These are phyloP conservation scores for Sisymbrium altissimum DNA, from an alignment of 345 rosid species.

Conservation along the genomic window DNA sequence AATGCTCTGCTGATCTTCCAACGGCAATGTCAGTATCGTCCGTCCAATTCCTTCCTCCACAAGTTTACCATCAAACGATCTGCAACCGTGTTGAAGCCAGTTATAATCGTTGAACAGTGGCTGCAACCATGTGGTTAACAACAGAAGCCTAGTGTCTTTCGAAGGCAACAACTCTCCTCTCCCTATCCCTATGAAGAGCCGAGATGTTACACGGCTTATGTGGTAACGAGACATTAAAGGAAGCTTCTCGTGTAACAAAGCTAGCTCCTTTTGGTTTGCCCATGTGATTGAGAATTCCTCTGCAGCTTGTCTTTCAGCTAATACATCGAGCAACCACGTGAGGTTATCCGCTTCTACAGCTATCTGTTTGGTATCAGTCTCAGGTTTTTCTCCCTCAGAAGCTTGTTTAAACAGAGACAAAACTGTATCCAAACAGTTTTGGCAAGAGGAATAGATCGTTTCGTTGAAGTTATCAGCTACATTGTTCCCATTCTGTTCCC, in stretches of 20 bases:
- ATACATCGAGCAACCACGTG: constrained; percentile 87
- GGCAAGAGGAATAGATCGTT: constrained; percentile 62
- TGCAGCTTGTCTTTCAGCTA: constrained; percentile 73
- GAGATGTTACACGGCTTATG: constrained; percentile 77
- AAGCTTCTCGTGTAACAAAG: constrained; percentile 61
- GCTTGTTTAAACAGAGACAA: constrained; percentile 58
- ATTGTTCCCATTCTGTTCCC: constrained; percentile 58
- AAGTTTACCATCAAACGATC: constrained; percentile 80
- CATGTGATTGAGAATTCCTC: constrained; percentile 77
- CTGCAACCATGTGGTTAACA: constrained; percentile 85
- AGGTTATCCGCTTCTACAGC: constrained; percentile 82
- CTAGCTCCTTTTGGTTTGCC: constrained; percentile 78
- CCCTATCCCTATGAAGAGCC: constrained; percentile 86
- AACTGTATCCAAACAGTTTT: constrained; percentile 59
- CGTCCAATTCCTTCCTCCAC: constrained; percentile 97
- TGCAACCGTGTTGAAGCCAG: constrained; percentile 90
- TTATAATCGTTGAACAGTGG: constrained; percentile 88
- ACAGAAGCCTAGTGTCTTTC: constrained; percentile 68
- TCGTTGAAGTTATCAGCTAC: constrained; percentile 61
- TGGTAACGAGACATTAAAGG: constrained; percentile 73
- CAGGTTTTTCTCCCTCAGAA: constrained; percentile 44
- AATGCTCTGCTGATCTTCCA: constrained; percentile 90
- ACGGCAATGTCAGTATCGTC: constrained; percentile 84
- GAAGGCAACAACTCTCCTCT: constrained; percentile 84
- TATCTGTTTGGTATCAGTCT: constrained; percentile 59